A percentile compares a stretch with the other conserved stretches of the same genome.
Conservation (phyloP, 1,139 yeast species). For the Pichia sp. region DNA sequence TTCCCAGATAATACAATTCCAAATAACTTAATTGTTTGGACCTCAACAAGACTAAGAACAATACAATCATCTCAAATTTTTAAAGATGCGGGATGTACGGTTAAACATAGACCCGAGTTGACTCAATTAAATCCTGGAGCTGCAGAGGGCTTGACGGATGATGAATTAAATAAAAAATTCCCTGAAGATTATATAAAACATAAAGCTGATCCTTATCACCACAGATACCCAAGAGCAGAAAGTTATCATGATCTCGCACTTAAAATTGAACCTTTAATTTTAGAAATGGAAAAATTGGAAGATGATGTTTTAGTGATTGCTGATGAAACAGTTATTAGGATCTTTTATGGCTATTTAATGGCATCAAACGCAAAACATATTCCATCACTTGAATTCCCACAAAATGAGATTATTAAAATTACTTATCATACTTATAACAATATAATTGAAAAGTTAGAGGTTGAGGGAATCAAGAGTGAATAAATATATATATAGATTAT, state of each 20-base stretch:
- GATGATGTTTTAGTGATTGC: slow-evolving; percentile 88
- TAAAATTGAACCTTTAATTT: slow-evolving; percentile 83
- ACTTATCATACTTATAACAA: slow-evolving; percentile 85
- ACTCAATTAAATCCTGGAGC: slow-evolving; percentile 91
- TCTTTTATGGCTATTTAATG: slow-evolving; percentile 90
- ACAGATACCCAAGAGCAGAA: slow-evolving; percentile 86
- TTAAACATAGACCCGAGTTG: slow-evolving; percentile 71
- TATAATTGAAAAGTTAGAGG: slow-evolving; percentile 48
- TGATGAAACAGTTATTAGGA: slow-evolving; percentile 84
- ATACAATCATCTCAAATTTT: slow-evolving; percentile 71
- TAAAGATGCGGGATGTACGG: slow-evolving; percentile 48
- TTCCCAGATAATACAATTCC: slow-evolving; percentile 35
- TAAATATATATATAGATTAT: background rate
- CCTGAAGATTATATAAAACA: slow-evolving; percentile 69
- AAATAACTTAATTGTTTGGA: slow-evolving; percentile 70
- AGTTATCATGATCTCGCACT: slow-evolving; percentile 94
- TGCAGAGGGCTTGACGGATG: slow-evolving; percentile 59
- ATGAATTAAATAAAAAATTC: slow-evolving; percentile 49
- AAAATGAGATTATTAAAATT: slow-evolving; percentile 79
- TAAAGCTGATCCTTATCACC: slow-evolving; percentile 79
- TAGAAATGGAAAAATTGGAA: slow-evolving; percentile 88
- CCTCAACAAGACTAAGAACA: slow-evolving; percentile 82
- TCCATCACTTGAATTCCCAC: slow-evolving; percentile 69
- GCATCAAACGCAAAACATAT: slow-evolving; percentile 84
- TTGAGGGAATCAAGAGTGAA: slow-evolving; percentile 28